phyloP scores from a whole-genome alignment of 192 early-diverging fungal genomes.

The Coemansia sp. region DNA sequence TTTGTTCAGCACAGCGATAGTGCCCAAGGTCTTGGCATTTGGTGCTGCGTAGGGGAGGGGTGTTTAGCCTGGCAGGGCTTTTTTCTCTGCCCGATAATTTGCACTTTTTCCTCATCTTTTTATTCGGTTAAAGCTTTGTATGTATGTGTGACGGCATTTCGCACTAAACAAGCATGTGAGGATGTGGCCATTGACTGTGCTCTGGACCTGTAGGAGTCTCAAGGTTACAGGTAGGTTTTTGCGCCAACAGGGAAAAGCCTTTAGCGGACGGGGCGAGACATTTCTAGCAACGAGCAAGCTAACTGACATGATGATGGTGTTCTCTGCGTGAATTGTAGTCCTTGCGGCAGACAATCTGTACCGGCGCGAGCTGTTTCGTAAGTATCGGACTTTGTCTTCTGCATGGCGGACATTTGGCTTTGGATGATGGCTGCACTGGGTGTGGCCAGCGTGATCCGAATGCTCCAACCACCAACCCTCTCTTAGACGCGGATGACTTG shows the following conservation, averaged over 20 bases:
- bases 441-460: background rate
- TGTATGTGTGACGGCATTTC: background rate
- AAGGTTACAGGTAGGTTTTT: constrained; percentile 42
- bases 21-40: background rate
- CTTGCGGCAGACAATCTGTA: constrained; percentile 90
- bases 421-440: background rate
- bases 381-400: constrained; percentile 23
- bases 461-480: too few relatives aligned
- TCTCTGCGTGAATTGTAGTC: constrained; percentile 46
- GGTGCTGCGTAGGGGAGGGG: background rate
- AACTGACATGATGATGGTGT: background rate
- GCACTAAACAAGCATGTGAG: background rate
- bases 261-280: too few relatives aligned
- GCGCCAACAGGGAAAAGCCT: background rate
- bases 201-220: constrained; percentile 29
- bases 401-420: constrained; percentile 1
- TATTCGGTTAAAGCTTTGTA: background rate
- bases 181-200: background rate
- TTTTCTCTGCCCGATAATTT: background rate
- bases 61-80: background rate
- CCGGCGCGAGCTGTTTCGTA: constrained; percentile 88
- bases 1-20: background rate
- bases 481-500: background rate
- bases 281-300: background rate
- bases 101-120: constrained; percentile 8